These are phyloP conservation scores for Saccharomycopsis sp. DNA, from an alignment of 805 yeast genomes.

Conservation along the genomic window DNA sequence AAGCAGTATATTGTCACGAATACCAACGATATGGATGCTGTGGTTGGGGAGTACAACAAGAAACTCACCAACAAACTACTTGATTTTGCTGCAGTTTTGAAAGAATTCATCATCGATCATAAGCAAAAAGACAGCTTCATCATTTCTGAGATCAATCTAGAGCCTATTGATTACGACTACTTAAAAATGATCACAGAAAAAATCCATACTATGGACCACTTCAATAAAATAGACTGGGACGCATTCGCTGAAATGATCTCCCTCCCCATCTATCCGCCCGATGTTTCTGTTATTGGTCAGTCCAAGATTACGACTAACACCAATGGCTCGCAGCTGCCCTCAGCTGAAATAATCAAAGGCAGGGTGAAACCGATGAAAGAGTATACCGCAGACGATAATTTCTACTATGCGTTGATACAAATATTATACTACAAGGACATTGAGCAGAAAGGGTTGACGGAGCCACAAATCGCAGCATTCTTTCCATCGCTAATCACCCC, in stretches of 20 bases:
- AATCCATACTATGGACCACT: background rate
- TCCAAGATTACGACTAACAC: background rate
- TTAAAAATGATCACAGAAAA: conserved; percentile 5
- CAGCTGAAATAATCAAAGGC: background rate
- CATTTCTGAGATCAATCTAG: conserved; percentile 14
- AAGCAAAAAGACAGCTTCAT: background rate
- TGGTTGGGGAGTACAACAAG: background rate
- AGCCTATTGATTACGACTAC: conserved; percentile 20
- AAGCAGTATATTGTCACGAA: background rate
- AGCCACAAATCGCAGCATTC: conserved; percentile 4
- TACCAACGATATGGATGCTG: background rate
- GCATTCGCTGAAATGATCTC: background rate
- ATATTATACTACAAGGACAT: conserved; percentile 10
- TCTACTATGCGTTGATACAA: conserved; percentile 2
- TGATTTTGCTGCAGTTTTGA: background rate
- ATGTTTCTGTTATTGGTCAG: background rate
- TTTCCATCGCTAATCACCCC: background rate
- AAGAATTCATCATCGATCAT: background rate
- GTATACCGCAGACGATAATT: background rate
- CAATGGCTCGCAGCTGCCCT: background rate
- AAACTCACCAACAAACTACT: background rate
- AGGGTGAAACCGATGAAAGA: conserved; percentile 12
- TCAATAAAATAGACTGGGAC: background rate
- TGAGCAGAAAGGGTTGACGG: conserved; percentile 5
- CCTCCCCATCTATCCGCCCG: background rate